phyloP scores from a whole-genome alignment of 768 basidiomycete genomes.

The Mrakia blollopis region DNA sequence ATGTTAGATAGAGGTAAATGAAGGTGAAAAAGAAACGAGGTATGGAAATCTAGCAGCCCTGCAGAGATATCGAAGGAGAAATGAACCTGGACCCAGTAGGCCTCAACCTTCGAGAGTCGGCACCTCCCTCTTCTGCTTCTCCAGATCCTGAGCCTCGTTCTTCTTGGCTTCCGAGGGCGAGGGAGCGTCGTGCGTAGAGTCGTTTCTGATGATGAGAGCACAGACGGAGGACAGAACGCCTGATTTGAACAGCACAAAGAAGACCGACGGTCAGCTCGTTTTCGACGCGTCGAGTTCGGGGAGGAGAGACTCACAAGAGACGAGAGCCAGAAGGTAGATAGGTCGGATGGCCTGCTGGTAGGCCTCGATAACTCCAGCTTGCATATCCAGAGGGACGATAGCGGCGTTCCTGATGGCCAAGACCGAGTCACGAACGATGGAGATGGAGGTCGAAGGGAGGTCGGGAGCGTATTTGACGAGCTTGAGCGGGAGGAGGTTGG shows the following conservation, averaged over 20 bases:
- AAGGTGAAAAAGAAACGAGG: no score
- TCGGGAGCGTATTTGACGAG: constrained; percentile 15
- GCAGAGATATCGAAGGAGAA: background rate
- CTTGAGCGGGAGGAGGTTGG: constrained; percentile 31
- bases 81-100: no score
- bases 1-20: no score
- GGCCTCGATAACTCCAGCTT: constrained; percentile 18
- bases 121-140: background rate
- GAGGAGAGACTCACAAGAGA: background rate
- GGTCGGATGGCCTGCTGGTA: constrained; percentile 23
- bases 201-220: constrained; percentile 15
- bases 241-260: background rate
- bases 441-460: background rate
- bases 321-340: constrained; percentile 10
- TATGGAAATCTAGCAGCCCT: no score
- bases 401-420: background rate
- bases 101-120: background rate
- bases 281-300: background rate
- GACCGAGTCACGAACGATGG: constrained; percentile 24
- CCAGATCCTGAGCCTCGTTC: background rate
- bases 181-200: background rate
- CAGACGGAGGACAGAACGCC: background rate
- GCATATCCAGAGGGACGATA: constrained; percentile 19
- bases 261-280: background rate
- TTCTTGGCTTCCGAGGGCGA: background rate